Percentiles rank a stretch among this genome's conserved stretches.
Conservation (phyloP, 352 stramenopile genomes). For the Phytophthora quininea region DNA sequence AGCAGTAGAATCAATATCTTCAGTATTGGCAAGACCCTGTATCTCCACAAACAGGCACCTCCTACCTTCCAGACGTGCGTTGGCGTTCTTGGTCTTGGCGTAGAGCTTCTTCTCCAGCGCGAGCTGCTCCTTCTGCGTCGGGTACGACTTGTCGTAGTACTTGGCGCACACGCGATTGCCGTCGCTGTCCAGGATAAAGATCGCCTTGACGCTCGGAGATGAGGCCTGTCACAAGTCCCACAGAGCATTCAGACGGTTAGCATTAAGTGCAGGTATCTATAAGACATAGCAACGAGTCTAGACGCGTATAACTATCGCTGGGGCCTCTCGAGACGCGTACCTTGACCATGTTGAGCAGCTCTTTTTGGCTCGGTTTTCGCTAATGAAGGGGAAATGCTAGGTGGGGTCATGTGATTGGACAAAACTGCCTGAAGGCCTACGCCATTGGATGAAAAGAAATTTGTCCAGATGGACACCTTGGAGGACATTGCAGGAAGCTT, state of each 20-base stretch:
- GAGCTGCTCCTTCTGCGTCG: conserved; percentile 84
- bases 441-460: too few species aligned
- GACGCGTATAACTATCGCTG: not conserved
- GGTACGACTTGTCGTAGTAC: conserved; percentile 92
- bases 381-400: conserved; percentile 36
- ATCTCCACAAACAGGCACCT: not conserved
- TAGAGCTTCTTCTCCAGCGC: conserved; percentile 91
- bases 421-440: conserved; percentile 27
- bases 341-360: conserved; percentile 59
- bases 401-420: conserved; percentile 62
- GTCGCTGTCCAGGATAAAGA: conserved; percentile 89
- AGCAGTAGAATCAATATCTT: not conserved
- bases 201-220: conserved; percentile 86
- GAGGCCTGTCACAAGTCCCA: conserved; percentile 42
- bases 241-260: conserved; percentile 10
- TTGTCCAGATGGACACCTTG: too few species aligned
- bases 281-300: not conserved
- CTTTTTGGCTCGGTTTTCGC: conserved; percentile 19
- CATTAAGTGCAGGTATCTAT: too few species aligned
- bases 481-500: conserved; percentile 4
- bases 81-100: conserved; percentile 91
- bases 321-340: conserved; percentile 29
- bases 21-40: conserved; percentile 1
- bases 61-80: conserved; percentile 80
- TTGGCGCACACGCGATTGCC: conserved; percentile 91